Evolutionary conservation across 352 stramenopile species (phyloP).

Genomic region (Blastocystis sp.): DNA sequence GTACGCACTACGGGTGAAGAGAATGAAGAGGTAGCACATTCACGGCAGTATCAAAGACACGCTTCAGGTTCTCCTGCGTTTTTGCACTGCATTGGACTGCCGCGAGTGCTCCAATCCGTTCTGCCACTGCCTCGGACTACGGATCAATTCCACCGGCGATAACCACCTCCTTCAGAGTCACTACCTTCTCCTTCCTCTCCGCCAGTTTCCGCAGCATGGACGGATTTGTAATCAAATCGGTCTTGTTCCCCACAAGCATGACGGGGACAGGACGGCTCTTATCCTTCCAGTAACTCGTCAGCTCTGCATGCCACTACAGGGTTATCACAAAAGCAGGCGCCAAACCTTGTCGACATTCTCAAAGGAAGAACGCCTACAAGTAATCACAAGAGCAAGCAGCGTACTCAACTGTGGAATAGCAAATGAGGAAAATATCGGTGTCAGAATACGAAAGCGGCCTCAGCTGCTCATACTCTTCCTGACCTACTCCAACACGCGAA

Average conservation of each 20-base stretch:
- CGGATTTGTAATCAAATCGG: conserved; percentile 47
- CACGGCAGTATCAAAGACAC: conserved; percentile 37
- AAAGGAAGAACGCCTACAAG: conserved; percentile 18
- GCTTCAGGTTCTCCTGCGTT: conserved; percentile 53
- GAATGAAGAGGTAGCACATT: neutral
- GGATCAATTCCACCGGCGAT: neutral
- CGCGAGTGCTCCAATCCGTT: conserved; percentile 16
- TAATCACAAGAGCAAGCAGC: neutral
- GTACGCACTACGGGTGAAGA: neutral
- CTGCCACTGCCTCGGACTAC: conserved; percentile 16
- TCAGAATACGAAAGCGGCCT: conserved; percentile 34
- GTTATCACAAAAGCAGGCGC: neutral
- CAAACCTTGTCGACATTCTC: conserved; percentile 40
- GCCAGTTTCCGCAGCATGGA: neutral
- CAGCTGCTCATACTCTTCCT: conserved; percentile 56
- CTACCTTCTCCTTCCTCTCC: conserved; percentile 19
- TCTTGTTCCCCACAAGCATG: conserved; percentile 53
- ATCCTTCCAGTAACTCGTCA: conserved; percentile 38
- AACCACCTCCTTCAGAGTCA: conserved; percentile 45
- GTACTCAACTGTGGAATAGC: conserved; percentile 53
- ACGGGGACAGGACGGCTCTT: conserved; percentile 27
- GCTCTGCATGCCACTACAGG: conserved; percentile 29
- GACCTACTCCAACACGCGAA: neutral
- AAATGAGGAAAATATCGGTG: conserved; percentile 50
- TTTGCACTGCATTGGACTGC: conserved; percentile 48